Base-by-base conservation (phyloP, 257 asterid species). In the Nicotiana tomentosiformis region DNA sequence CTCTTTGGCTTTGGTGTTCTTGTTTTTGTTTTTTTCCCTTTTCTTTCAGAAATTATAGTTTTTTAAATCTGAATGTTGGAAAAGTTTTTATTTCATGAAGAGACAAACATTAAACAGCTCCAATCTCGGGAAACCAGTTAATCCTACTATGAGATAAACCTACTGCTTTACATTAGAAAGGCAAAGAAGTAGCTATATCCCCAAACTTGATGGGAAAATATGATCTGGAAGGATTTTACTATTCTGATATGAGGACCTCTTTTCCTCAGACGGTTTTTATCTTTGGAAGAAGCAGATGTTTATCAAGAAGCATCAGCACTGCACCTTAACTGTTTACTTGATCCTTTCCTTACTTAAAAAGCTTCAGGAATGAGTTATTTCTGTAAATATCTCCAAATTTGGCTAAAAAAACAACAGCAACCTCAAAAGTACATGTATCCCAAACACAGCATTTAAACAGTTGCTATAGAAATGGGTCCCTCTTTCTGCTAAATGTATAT, bases 181-280 rank as follows among this genome's bases (percentile, higher is more conserved):
- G 33, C 18, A 69, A n/a, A 5, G 77, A 69, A 69, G 20, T 69
- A n/a, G 16, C 33, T 39, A 1, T 39, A 32, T 69, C 17, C 33
- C 77, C 77, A 69, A 69, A 69, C 57, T 39, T 69, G 77, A 69
- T 39, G 56, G 77, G 30, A 18, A 15, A 69, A 69, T 69, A 69
- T 39, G 39, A 69, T 18, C 77, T 69, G 57, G 57, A 39, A 39
- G 12, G 33, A 69, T 39, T 69, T n/a, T 5, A 69, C 17, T 69
- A n/a, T 39, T 69, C 57, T 69, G 77, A 69, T 39, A n/a, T 10
- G 33, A 68, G 57, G 57, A 37, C 33, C 77, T 69, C 10, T 69
- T 69, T 39, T 69, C 57, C 57, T 69, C 33, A n/a, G 20, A 69
- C n/a, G 46, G 56, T 39, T 39, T 39, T 32, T 55, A 69, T 69